These are phyloP conservation scores for Penicilliopsis zonata DNA, from an alignment of 495 filamentous ascomycete species.

Conservation along the genomic window DNA sequence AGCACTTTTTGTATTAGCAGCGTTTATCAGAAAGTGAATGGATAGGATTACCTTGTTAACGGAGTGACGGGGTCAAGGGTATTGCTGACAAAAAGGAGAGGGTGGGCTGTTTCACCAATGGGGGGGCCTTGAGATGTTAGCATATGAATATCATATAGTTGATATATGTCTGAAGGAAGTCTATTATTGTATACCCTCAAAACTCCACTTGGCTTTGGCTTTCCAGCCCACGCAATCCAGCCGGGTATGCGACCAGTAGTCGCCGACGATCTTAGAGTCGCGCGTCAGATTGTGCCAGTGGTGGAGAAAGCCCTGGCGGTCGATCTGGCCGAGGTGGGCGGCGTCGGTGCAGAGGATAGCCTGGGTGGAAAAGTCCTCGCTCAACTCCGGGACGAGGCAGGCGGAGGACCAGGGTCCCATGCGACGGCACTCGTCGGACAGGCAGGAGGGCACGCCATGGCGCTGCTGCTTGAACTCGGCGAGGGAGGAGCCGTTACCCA, in stretches of 20 bases:
- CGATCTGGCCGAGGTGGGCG: conserved; percentile 25
- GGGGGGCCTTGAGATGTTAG: conserved; percentile 15
- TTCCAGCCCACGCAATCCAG: conserved; percentile 47
- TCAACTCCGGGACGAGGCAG: conserved; percentile 29
- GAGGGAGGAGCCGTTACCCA: conserved; percentile 40
- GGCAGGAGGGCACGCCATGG: conserved; percentile 18
- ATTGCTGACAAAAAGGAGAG: conserved; percentile 49
- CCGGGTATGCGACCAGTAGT: conserved; percentile 44
- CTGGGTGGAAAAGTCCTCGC: conserved; percentile 25
- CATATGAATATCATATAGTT: not conserved
- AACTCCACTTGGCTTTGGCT: conserved; percentile 45
- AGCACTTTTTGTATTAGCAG: conserved; percentile 21
- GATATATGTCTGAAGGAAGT: not conserved
- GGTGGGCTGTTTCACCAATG: conserved; percentile 34
- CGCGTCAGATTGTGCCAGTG: conserved; percentile 31
- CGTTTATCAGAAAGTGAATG: not conserved
- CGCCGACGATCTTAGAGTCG: conserved; percentile 40
- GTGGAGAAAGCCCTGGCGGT: conserved; percentile 28
- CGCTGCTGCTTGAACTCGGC: conserved; percentile 33
- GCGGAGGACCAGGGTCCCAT: conserved; percentile 27
- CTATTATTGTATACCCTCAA: conserved; percentile 20
- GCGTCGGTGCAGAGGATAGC: conserved; percentile 57
- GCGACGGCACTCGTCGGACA: conserved; percentile 23
- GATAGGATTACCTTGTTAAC: conserved; percentile 19
- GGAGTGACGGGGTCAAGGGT: conserved; percentile 50